These are phyloP conservation scores for Stentor roeselii DNA, from an alignment of 73 alveolate species.

Conservation along the genomic window DNA sequence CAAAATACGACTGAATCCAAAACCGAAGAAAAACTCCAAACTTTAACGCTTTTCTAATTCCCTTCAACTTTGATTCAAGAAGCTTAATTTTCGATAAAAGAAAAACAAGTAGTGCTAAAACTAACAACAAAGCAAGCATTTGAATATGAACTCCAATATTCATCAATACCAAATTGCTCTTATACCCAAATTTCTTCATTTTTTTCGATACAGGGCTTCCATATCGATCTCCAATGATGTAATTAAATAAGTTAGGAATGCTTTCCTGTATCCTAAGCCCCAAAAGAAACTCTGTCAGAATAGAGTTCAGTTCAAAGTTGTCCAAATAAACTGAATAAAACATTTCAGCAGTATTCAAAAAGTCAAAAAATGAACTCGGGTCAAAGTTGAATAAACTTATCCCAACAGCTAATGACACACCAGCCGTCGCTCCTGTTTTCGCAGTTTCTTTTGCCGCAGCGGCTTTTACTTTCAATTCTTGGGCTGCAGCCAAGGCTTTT, in stretches of 20 bases:
- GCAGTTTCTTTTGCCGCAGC: background rate
- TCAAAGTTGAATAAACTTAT: background rate
- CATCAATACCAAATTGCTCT: background rate
- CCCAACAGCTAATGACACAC: background rate
- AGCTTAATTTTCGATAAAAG: no score
- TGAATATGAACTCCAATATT: background rate
- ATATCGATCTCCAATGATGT: background rate
- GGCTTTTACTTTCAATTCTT: background rate
- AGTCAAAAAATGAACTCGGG: background rate
- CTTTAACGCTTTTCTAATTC: no score
- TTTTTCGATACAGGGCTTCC: background rate
- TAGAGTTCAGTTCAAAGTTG: background rate
- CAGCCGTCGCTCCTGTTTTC: background rate
- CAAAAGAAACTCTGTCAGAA: background rate
- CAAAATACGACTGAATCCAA: background rate
- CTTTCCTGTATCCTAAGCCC: background rate
- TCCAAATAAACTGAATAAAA: background rate
- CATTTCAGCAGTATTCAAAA: conserved; percentile 1
- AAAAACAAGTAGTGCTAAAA: background rate
- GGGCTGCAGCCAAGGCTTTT: background rate
- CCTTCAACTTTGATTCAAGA: background rate
- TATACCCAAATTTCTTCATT: background rate
- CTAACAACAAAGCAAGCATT: background rate
- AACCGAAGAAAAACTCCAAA: background rate
- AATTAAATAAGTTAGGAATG: background rate